Evolutionary conservation across 371 early-diverging fungal genomes (phyloP).

Genomic region (Mucor lusitanicus): DNA sequence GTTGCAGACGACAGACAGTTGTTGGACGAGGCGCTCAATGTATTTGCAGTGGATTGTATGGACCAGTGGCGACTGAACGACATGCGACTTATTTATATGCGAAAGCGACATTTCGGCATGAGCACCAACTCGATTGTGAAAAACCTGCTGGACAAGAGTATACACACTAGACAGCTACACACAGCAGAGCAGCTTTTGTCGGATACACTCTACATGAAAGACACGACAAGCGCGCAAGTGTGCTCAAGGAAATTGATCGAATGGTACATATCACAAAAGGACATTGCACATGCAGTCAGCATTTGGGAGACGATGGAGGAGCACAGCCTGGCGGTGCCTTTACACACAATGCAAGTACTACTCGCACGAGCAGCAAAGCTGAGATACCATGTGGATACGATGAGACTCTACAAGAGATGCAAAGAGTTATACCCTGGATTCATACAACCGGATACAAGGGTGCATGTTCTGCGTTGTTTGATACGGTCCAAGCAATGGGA

Average conservation of each 20-base stretch:
- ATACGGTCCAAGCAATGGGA: conserved; percentile 13
- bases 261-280: conserved; percentile 17
- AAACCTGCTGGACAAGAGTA: conserved; percentile 16
- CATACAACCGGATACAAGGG: conserved; percentile 11
- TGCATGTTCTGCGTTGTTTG: conserved; percentile 24
- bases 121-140: conserved; percentile 10
- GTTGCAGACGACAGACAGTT: conserved; percentile 8
- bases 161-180: conserved; percentile 23
- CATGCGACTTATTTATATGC: conserved; percentile 21
- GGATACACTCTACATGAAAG: conserved; percentile 18
- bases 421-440: conserved; percentile 29
- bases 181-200: conserved; percentile 16
- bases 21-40: conserved; percentile 19
- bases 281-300: conserved; percentile 23
- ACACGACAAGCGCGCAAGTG: conserved; percentile 11
- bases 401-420: conserved; percentile 28
- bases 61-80: conserved; percentile 23
- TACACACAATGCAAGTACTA: not conserved
- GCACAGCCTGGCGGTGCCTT: not conserved
- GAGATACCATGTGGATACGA: conserved; percentile 28
- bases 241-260: conserved; percentile 21
- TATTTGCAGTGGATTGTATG: conserved; percentile 21
- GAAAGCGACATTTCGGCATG: conserved; percentile 20
- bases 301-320: conserved; percentile 23
- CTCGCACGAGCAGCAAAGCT: conserved; percentile 11